Evolutionary conservation across 148 eudicot genomes (phyloP), one percentile per base, ranked within the genome.

Genomic region (Cornus controversa): DNA sequence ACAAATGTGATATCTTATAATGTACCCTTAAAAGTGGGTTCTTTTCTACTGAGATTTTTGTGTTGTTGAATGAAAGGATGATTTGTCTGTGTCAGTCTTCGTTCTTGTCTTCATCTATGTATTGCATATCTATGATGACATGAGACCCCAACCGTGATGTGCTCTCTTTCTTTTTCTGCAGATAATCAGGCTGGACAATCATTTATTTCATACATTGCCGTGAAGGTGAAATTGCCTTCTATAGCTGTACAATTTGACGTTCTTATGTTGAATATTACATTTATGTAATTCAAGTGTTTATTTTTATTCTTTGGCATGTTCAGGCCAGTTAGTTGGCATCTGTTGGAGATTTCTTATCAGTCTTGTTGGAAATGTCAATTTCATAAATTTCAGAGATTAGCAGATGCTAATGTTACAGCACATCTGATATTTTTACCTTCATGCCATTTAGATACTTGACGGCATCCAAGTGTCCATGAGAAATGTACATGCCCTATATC

Each of bases 401-500:
- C 64, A 8, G 64, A 29, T 66, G 66, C 34, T 23, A 13, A 50
- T 18, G 18, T 25, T 14, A 66, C 53, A 54, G 31, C 6, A 37
- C 3, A 78, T 62, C 64, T 67, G 15, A 58, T 36, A 3, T 79
- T 73, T 58, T 67, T 62, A 74, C 9, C 80, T 77, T 67, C 62
- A 18, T 80, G 77, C 47, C 75, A 15, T 60, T 23, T 79, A 95
- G 99, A 91, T 93, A 80, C 97, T 95, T 75, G 97, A 95, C 53
- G 89, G 92, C 91, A 89, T 96, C 78, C 99, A 93, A 84, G 88
- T 96, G 36, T 86, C 98, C 75, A 86, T 93, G 85, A 85, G 91
- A 84, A 90, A 96, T 88, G 91, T 92, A 77, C 99, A 93, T 80
- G 73, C 93, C 74, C 82, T 86, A 36, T 96, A 89, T 75, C 76